A percentile compares a stretch with the other conserved stretches of the same genome.
These are phyloP conservation scores for Trametes villosa DNA, from an alignment of 768 basidiomycete species.

Conservation along the genomic window DNA sequence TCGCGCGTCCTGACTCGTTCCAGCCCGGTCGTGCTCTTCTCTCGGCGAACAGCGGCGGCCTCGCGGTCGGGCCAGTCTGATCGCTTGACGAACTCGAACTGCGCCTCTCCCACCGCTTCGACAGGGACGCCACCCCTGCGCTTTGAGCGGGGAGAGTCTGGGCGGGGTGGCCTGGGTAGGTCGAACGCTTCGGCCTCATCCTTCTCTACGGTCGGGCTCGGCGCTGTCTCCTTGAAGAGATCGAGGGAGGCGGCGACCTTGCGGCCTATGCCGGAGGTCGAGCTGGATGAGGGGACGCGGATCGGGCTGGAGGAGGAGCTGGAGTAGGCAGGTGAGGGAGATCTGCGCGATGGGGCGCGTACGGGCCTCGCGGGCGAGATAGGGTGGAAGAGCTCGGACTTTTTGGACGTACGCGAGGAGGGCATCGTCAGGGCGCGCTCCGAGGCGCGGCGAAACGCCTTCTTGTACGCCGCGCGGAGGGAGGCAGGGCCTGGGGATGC, in stretches of 20 bases:
- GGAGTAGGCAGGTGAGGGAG: constrained; percentile 33
- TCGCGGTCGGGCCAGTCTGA: constrained; percentile 87
- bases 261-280: constrained; percentile 62
- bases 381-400: constrained; percentile 28
- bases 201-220: constrained; percentile 38
- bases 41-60: constrained; percentile 67
- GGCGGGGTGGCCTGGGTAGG: constrained; percentile 26
- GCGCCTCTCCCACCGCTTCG: constrained; percentile 63
- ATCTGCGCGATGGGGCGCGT: constrained; percentile 29
- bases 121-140: constrained; percentile 43
- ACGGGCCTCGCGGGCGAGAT: constrained; percentile 22
- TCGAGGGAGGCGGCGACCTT: constrained; percentile 85
- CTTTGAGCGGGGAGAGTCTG: constrained; percentile 33
- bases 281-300: constrained; percentile 22
- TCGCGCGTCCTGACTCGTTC: constrained; percentile 63
- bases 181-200: constrained; percentile 36
- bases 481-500: constrained; percentile 29
- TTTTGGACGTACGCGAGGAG: constrained; percentile 33
- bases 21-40: constrained; percentile 65
- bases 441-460: constrained; percentile 26
- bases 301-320: constrained; percentile 24
- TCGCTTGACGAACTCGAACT: constrained; percentile 82
- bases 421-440: constrained; percentile 41
- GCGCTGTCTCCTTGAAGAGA: constrained; percentile 77
- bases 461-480: constrained; percentile 31